Base-by-base conservation (phyloP, 192 early-diverging fungal species). In the Phlyctochytrium planicorne region DNA sequence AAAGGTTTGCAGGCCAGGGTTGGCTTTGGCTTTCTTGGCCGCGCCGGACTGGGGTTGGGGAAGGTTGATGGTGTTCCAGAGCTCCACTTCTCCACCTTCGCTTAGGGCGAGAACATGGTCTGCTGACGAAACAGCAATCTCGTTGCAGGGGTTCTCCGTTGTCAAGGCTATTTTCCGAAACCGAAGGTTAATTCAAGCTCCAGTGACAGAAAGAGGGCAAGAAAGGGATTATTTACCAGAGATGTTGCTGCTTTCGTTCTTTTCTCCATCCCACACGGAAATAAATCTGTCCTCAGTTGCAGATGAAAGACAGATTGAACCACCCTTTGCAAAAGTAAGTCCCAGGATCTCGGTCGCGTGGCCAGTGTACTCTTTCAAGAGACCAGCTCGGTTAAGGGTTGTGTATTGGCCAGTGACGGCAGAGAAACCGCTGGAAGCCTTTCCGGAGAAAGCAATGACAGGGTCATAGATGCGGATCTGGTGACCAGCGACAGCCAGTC, bases 281-380 rank as follows among this genome's bases (percentile, higher is more conserved):
- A 82, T 59, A 67, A 71, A 72, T 6, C 78, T 40, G 63, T 82
- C 81, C 6, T 80, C 67, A 4, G 61, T 56, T 2, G 81, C 78
- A 24, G 67, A 57, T 20, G 81, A 73, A 12, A 75, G 52, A 55
- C 52, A 78, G 20, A 37, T 33, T 16, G 32, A 27, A 25, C 53
- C 61, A 27, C 59, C 65, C 24, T 35, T 52, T 33, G 37, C 34
- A 37, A 78, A 71, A 6, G 37, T 2, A 6, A 70, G 24, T 23
- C 52, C 29, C 14, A 56, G 65, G 27, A 79, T 66, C 20, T 55
- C 60, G 10, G 75, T 66, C 2, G 78, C 78, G 62, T 82, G 81
- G 23, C 78, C 81, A 10, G 67, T 64, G 34, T 69, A 75, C 25
- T 30, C 72, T 55, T 69, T 68, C 34, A 73, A 6, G 4, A 57